Conservation (phyloP, 1,139 yeast genomes). For the Magnusiomyces sp. region DNA sequence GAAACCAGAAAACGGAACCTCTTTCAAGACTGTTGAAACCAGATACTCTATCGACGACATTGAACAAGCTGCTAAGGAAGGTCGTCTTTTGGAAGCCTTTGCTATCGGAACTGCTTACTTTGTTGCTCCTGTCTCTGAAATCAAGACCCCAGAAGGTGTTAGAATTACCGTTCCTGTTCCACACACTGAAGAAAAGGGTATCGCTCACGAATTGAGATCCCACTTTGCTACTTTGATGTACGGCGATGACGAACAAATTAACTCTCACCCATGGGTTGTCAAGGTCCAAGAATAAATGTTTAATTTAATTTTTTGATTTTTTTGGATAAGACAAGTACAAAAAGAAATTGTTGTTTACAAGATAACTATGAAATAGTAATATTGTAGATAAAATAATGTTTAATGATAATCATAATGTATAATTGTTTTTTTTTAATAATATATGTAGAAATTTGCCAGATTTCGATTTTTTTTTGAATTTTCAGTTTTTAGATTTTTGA, state of each 20-base stretch:
- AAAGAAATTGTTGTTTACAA: no score
- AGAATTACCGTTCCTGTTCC: constrained; percentile 31
- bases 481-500: no score
- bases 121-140: constrained; percentile 34
- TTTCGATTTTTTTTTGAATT: no score
- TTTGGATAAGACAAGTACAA: no score
- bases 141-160: constrained; percentile 33
- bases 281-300: neutral
- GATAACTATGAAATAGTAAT: no score
- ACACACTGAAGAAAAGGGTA: constrained; percentile 7
- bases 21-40: constrained; percentile 31
- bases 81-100: constrained; percentile 38
- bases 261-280: constrained; percentile 5
- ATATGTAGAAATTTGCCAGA: no score
- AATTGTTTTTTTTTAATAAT: no score
- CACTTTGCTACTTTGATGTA: constrained; percentile 7
- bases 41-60: constrained; percentile 35
- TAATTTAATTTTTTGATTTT: no score
- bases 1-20: constrained; percentile 20
- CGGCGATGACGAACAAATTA: constrained; percentile 2
- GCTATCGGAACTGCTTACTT: constrained; percentile 40
- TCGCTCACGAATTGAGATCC: constrained; percentile 9
- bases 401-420: no score
- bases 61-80: constrained; percentile 31
- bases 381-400: no score